Conservation (phyloP, 805 yeast genomes). For the Kodamaea restingae region DNA sequence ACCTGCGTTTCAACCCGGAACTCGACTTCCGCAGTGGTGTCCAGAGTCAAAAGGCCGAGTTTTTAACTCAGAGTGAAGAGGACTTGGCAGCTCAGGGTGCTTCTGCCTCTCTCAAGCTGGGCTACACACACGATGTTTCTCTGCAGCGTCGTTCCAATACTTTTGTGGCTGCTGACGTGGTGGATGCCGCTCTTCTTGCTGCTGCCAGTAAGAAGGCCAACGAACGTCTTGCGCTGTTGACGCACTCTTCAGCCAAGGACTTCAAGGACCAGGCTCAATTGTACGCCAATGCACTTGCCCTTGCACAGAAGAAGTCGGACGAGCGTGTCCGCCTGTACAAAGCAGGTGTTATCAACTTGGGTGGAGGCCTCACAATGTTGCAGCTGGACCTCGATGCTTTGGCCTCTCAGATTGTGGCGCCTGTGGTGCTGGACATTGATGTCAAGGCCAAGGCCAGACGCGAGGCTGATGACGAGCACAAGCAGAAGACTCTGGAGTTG, state of each 20-base stretch:
- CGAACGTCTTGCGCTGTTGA: conserved; percentile 32
- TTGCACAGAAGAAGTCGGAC: conserved; percentile 67
- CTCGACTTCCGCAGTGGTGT: conserved; percentile 41
- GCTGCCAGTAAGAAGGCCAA: conserved; percentile 48
- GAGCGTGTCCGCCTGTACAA: conserved; percentile 50
- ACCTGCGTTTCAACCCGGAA: conserved; percentile 40
- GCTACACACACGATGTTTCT: conserved; percentile 24
- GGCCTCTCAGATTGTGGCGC: conserved; percentile 77
- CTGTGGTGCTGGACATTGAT: conserved; percentile 73
- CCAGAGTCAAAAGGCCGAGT: conserved; percentile 21
- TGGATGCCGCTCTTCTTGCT: conserved; percentile 44
- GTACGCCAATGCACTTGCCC: conserved; percentile 69
- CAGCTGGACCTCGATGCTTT: conserved; percentile 71
- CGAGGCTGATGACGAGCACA: conserved; percentile 36
- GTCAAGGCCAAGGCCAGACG: conserved; percentile 70
- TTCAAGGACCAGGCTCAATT: conserved; percentile 47
- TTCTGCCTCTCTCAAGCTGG: conserved; percentile 47
- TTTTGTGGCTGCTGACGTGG: conserved; percentile 41
- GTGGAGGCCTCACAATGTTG: conserved; percentile 82
- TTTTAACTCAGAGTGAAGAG: conserved; percentile 38
- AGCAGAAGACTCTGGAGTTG: conserved; percentile 34
- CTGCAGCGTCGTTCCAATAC: conserved; percentile 27
- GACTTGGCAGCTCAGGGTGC: conserved; percentile 55
- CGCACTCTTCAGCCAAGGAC: conserved; percentile 23
- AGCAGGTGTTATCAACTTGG: conserved; percentile 61